Evolutionary conservation across 1,284 basidiomycete genomes (phyloP).

Genomic region (Ustilago sp.): DNA sequence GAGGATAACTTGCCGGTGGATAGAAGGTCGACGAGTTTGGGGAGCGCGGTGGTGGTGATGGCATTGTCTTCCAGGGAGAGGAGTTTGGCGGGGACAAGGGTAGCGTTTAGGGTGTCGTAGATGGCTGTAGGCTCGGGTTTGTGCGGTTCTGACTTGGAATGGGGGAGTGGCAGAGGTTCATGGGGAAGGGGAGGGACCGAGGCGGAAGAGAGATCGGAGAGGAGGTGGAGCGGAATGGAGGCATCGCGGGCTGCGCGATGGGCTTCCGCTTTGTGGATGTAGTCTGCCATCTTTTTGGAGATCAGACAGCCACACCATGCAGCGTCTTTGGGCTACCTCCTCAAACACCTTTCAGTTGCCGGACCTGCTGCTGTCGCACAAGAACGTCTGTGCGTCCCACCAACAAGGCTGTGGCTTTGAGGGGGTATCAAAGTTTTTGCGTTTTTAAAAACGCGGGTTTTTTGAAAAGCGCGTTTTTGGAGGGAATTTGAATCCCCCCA

Average conservation of each 20-base stretch:
- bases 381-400: too few species aligned
- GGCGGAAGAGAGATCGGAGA: slow-evolving; percentile 26
- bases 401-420: too few species aligned
- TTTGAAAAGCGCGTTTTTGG: too few species aligned
- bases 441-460: too few species aligned
- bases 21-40: slow-evolving; percentile 34
- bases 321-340: neutral
- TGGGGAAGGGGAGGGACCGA: slow-evolving; percentile 26
- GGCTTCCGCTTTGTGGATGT: slow-evolving; percentile 23
- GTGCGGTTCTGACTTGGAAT: slow-evolving; percentile 23
- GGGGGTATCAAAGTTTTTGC: too few species aligned
- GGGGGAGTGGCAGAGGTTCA: slow-evolving; percentile 38
- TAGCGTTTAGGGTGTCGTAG: slow-evolving; percentile 36
- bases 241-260: slow-evolving; percentile 41
- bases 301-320: neutral
- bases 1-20: slow-evolving; percentile 34
- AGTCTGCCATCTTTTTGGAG: slow-evolving; percentile 30
- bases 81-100: slow-evolving; percentile 23
- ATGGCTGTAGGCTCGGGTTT: slow-evolving; percentile 38
- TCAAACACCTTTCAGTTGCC: too few species aligned
- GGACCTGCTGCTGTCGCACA: too few species aligned
- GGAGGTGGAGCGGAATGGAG: slow-evolving; percentile 24
- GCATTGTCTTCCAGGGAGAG: slow-evolving; percentile 39
- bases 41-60: slow-evolving; percentile 43
- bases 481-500: too few species aligned